These are phyloP conservation scores for Neofusicoccum laricinum DNA, from an alignment of 2,329 filamentous ascomycete genomes.

Conservation along the genomic window DNA sequence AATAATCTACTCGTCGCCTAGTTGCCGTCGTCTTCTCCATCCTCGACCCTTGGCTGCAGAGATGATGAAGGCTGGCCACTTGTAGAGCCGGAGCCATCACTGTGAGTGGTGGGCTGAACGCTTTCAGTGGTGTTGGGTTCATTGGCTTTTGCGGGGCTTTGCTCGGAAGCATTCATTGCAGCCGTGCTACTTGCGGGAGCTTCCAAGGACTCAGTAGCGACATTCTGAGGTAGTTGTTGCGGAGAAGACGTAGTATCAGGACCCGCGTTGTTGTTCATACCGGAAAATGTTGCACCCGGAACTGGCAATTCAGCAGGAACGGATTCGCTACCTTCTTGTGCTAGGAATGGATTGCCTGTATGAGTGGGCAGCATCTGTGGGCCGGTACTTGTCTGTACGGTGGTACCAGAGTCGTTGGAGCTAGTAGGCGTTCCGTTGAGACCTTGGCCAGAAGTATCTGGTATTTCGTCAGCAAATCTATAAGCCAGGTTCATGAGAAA, in stretches of 20 bases:
- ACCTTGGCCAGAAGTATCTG: neutral
- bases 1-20: neutral
- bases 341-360: neutral
- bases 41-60: constrained; percentile 6
- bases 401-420: neutral
- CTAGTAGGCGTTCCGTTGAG: neutral
- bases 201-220: neutral
- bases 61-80: neutral
- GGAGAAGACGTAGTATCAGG: neutral
- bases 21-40: constrained; percentile 7
- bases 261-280: neutral
- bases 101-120: neutral
- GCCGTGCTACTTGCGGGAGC: neutral
- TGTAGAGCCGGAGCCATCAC: neutral
- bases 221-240: neutral
- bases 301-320: neutral
- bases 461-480: neutral
- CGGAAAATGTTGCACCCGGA: neutral
- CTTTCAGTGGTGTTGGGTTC: neutral
- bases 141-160: neutral
- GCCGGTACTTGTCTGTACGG: neutral
- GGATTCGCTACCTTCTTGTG: neutral
- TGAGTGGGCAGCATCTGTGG: neutral
- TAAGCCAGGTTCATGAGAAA: neutral
- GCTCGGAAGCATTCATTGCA: neutral